Evolutionary conservation across 2,329 filamentous ascomycete genomes (phyloP), one percentile per base, ranked within the genome.

Genomic region (Trichoderma breve): DNA sequence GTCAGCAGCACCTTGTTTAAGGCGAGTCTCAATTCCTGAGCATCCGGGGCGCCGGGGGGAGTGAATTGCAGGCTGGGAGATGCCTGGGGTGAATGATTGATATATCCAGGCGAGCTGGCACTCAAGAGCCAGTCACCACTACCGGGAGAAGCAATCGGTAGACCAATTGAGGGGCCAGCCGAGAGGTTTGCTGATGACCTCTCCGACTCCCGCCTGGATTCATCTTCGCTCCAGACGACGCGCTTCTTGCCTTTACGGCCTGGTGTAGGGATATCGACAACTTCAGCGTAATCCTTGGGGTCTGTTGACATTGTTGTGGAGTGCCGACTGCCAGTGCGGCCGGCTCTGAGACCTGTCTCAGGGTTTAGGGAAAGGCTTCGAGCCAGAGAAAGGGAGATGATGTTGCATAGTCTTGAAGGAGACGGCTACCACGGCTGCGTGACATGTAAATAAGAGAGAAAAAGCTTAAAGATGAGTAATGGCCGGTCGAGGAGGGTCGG

Each of bases 201-300:
- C 28, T 63, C 24, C n/a, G 63, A 68, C 14, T 32, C 18, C 26
- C 18, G 32, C 21, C 73, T 63, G 39, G 66, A 69, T 55, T 74
- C 77, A 57, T 78, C 76, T 65, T 78, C 79, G 74, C 76, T 80
- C 72, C 80, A 84, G 64, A 79, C 82, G 15, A 84, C 82, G 57
- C 79, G 78, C 78, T 84, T 84, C 79, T 84, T 84, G 65, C 81
- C 80, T 74, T 76, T 83, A 64, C 77, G 79, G 66, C 74, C 72
- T 28, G 81, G 79, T 39, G 79, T 80, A 70, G 76, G 75, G 71
- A 77, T 75, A 74, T 78, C 77, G 61, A 76, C 80, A 21, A 76
- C 74, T 28, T 74, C 75, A 65, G 73, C 75, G 72, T 75, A 80
- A 72, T 77, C 78, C 72, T 75, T 78, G 58, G 73, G 61, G 69